A percentile compares a stretch with the other conserved stretches of the same genome.
Evolutionary conservation across 768 basidiomycete species (phyloP).

Genomic region (Tylopilus vinaceipallidus): DNA sequence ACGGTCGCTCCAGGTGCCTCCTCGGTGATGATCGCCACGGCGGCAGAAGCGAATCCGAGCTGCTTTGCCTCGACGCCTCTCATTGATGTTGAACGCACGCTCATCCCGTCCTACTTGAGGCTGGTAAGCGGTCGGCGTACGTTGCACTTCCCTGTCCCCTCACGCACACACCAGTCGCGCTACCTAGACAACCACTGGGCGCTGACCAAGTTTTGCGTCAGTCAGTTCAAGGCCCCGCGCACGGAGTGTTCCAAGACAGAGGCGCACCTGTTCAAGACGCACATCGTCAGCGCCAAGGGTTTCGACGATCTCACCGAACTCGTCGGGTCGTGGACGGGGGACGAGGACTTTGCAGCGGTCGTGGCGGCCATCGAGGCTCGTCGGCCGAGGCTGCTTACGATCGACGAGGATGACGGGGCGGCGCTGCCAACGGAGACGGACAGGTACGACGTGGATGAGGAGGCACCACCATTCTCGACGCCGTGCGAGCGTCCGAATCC

Average conservation of each 20-base stretch:
- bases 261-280: slow-evolving; percentile 52
- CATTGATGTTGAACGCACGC: slow-evolving; percentile 60
- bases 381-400: slow-evolving; percentile 20
- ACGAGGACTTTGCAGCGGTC: slow-evolving; percentile 58
- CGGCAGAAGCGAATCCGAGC: slow-evolving; percentile 89
- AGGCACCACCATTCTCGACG: slow-evolving; percentile 37
- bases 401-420: slow-evolving; percentile 1
- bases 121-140: slow-evolving; percentile 52
- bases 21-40: slow-evolving; percentile 95
- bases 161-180: slow-evolving; percentile 46
- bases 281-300: slow-evolving; percentile 57
- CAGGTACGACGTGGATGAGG: slow-evolving; percentile 25
- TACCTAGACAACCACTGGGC: slow-evolving; percentile 80
- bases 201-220: slow-evolving; percentile 84
- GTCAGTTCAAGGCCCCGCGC: slow-evolving; percentile 74
- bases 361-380: slow-evolving; percentile 42
- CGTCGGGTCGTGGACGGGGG: slow-evolving; percentile 57
- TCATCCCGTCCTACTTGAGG: slow-evolving; percentile 73
- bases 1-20: slow-evolving; percentile 55
- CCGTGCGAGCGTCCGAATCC: slow-evolving; percentile 56
- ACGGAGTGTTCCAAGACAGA: slow-evolving; percentile 56
- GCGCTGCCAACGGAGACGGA: neutral
- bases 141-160: neutral
- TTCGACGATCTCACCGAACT: slow-evolving; percentile 53
- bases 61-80: slow-evolving; percentile 76